Evolutionary conservation across 2,329 filamentous ascomycete genomes (phyloP).

Genomic region (Hymenoscyphus scutula): DNA sequence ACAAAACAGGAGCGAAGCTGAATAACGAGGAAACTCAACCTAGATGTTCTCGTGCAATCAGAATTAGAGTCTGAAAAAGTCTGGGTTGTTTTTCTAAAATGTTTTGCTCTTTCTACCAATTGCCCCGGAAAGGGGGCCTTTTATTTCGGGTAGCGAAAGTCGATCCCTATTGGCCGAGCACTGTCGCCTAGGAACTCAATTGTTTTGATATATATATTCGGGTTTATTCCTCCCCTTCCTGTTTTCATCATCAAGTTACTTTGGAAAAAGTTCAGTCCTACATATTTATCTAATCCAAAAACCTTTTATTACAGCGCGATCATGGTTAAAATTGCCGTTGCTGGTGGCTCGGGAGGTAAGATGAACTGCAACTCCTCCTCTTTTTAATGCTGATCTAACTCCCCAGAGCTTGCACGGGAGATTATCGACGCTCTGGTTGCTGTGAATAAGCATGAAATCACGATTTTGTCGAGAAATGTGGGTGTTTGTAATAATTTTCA

Average conservation of each 20-base stretch:
- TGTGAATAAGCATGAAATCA: constrained; percentile 49
- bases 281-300: no score
- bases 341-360: constrained; percentile 44
- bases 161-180: constrained; percentile 20
- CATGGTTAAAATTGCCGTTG: constrained; percentile 47
- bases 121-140: background rate
- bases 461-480: constrained; percentile 39
- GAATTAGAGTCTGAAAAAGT: no score
- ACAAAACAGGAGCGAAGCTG: no score
- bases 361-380: no score
- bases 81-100: no score
- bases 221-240: background rate
- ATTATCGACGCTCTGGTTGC: constrained; percentile 50
- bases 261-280: no score
- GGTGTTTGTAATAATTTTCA: no score
- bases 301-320: background rate
- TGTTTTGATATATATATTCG: background rate
- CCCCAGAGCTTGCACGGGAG: constrained; percentile 50
- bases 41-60: no score
- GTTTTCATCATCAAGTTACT: background rate
- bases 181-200: background rate
- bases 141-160: constrained; percentile 22
- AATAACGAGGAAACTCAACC: no score
- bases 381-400: background rate
- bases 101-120: no score